Base-by-base conservation (phyloP, 2,329 filamentous ascomycete species). In the Sphaerulina populicola region DNA sequence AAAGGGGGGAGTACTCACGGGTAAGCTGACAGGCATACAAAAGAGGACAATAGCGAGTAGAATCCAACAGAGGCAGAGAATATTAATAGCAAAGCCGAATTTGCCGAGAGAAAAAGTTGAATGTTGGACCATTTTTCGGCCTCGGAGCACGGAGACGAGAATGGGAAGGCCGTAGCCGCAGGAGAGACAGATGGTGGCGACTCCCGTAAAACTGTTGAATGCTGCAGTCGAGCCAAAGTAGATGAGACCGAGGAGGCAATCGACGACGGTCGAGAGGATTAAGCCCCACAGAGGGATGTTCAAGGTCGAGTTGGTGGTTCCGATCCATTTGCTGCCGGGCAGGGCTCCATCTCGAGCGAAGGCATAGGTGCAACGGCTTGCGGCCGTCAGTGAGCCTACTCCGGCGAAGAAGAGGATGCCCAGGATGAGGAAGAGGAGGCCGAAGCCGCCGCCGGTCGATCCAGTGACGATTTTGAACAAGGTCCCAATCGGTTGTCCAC, bases 401-500 rank as follows among this genome's bases (percentile, higher is more conserved):
- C 86, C 86, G 1, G 86, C 85, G 62, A 90, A 88, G 65, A 90
- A 76, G 53, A 85, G 74, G 60, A 91, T 88, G 1, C 85, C 85
- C 21, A 90, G 75, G 58, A 91, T 81, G 2, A 90, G 71, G 67
- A 90, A 85, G 11, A 89, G 74, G 5, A 90, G 74, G 0, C 82
- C 85, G 57, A 91, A 88, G 0, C 86, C 86, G 21, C 85, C 86
- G 4, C 73, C 80, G 1, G 82, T 76, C 15, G 83, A 86, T 1
- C 85, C 85, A 0, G 86, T 89, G 8, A 82, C 85, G 0, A 73
- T 81, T 69, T 86, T 86, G 76, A 90, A 90, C 30, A 90, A 71
- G 3, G 83, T 72, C 7, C 83, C 85, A 55, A 91, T 85, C 1
- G 87, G 86, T 61, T 90, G 86, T 7, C 82, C 83, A 61, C 81